A percentile compares a stretch with the other conserved stretches of the same genome.
These are phyloP conservation scores for Populus hybrid DNA, from an alignment of 441 rosid species.

Conservation along the genomic window DNA sequence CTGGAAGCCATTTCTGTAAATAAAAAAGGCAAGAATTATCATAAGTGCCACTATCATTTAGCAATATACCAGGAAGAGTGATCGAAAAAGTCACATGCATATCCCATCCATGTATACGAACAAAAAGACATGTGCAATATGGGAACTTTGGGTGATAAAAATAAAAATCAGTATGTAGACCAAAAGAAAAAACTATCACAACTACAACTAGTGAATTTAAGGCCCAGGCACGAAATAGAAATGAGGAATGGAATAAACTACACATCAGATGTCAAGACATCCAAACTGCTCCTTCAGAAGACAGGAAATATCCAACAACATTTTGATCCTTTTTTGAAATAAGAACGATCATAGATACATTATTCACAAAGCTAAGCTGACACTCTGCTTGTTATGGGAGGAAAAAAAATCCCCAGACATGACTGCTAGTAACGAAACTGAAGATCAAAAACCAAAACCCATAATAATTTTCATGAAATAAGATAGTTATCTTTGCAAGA, in stretches of 20 bases:
- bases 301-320: not conserved
- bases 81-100: not conserved
- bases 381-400: not conserved
- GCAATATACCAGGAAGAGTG: not conserved
- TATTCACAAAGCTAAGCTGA: not conserved
- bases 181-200: not conserved
- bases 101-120: not conserved
- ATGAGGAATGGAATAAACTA: not conserved
- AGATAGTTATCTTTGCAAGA: not conserved
- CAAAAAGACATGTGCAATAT: not conserved
- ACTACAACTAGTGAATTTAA: not conserved
- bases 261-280: not conserved
- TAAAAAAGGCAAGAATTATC: not conserved
- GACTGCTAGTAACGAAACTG: not conserved
- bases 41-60: not conserved
- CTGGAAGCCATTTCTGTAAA: slow-evolving; percentile 86
- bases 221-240: not conserved
- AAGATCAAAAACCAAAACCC: not conserved
- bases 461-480: too few relatives aligned
- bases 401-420: not conserved
- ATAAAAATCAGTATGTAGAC: not conserved
- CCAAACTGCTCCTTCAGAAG: not conserved
- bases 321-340: not conserved
- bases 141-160: not conserved
- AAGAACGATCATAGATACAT: not conserved